Conservation (phyloP, 148 eudicot genomes). For the Pouteria glomerata region DNA sequence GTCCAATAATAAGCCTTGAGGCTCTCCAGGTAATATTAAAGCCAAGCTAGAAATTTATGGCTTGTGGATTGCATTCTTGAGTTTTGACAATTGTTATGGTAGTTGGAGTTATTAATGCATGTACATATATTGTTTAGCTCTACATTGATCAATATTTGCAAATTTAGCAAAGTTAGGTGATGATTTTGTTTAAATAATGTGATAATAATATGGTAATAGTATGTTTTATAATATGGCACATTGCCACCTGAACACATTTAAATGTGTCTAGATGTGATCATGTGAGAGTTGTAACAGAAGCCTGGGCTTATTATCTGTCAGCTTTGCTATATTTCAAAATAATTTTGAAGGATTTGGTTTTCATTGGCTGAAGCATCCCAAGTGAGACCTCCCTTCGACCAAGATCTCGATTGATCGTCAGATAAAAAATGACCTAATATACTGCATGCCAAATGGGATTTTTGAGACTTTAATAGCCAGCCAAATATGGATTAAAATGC, state of each 20-base stretch:
- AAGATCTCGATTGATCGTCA: too few species aligned
- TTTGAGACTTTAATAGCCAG: too few species aligned
- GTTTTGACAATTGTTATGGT: background rate
- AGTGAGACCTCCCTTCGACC: too few species aligned
- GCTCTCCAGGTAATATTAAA: slow-evolving; percentile 74
- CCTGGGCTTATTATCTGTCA: background rate
- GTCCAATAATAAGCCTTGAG: slow-evolving; percentile 59
- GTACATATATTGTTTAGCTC: background rate
- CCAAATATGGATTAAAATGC: too few species aligned
- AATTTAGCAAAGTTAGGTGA: background rate
- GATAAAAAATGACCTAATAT: too few species aligned
- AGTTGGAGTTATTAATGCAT: background rate
- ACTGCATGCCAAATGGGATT: too few species aligned
- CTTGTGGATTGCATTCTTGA: background rate
- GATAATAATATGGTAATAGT: background rate
- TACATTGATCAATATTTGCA: background rate
- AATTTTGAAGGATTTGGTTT: background rate
- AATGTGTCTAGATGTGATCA: too few species aligned
- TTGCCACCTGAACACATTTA: background rate
- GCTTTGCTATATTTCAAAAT: background rate
- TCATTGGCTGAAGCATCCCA: background rate
- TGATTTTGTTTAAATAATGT: background rate
- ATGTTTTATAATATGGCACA: background rate
- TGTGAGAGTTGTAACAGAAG: background rate
- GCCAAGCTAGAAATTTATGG: background rate